These are phyloP conservation scores for Pythium diclinum DNA, from an alignment of 352 stramenopile genomes.

Conservation along the genomic window DNA sequence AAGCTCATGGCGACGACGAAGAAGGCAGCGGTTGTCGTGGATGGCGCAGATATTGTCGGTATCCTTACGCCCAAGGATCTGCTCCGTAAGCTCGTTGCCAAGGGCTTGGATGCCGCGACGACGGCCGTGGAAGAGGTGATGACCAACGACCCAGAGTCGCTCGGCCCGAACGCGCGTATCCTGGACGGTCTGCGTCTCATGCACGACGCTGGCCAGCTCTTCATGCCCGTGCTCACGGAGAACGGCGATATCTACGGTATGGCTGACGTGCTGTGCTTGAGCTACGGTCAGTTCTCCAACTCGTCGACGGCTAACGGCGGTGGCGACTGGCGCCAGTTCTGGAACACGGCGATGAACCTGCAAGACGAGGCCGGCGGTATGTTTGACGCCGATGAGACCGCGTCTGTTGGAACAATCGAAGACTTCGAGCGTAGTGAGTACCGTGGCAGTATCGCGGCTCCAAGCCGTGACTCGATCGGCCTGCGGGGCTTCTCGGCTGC, in stretches of 20 bases:
- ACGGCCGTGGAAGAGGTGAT: slow-evolving; percentile 84
- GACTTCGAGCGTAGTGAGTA: slow-evolving; percentile 87
- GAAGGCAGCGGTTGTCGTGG: slow-evolving; percentile 81
- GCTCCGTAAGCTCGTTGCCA: slow-evolving; percentile 83
- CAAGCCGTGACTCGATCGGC: slow-evolving; percentile 31
- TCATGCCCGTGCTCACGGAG: slow-evolving; percentile 80
- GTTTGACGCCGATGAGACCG: slow-evolving; percentile 75
- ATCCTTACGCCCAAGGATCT: slow-evolving; percentile 87
- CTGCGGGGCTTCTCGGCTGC: slow-evolving; percentile 50
- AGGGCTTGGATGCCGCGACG: slow-evolving; percentile 67
- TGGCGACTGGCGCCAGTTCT: slow-evolving; percentile 87
- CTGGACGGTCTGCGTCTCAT: slow-evolving; percentile 83
- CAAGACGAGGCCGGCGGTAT: slow-evolving; percentile 78
- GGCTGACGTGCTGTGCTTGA: slow-evolving; percentile 85
- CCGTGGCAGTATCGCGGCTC: slow-evolving; percentile 32
- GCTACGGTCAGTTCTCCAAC: slow-evolving; percentile 85
- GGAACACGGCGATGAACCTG: slow-evolving; percentile 84
- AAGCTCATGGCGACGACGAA: slow-evolving; percentile 87
- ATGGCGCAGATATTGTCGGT: slow-evolving; percentile 67
- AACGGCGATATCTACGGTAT: slow-evolving; percentile 82
- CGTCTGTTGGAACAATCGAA: slow-evolving; percentile 86
- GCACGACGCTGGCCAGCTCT: slow-evolving; percentile 80
- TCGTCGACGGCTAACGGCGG: slow-evolving; percentile 63
- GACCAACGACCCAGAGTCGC: slow-evolving; percentile 76
- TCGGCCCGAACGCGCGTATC: slow-evolving; percentile 74